Conservation (phyloP, 768 basidiomycete species). For the Nidularia sp. region DNA sequence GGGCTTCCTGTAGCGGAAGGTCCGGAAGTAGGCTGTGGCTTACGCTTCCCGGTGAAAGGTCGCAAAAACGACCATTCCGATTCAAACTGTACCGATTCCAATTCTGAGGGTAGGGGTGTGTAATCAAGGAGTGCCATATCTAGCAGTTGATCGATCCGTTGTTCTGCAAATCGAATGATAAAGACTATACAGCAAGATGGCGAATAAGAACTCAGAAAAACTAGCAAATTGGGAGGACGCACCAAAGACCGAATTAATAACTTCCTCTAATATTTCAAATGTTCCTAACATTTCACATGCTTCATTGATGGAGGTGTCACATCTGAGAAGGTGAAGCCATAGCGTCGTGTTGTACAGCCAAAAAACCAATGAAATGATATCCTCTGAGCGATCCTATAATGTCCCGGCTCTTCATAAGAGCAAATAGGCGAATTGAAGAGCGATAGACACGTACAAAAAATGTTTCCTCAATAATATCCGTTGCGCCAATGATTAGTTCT, state of each 20-base stretch:
- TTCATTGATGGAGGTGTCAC: conserved; percentile 73
- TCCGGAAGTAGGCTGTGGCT: conserved; percentile 17
- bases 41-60: conserved; percentile 66
- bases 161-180: conserved; percentile 89
- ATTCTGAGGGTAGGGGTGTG: conserved; percentile 69
- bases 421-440: conserved; percentile 3
- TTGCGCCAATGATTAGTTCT: conserved; percentile 86
- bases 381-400: conserved; percentile 72
- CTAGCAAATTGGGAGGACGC: conserved; percentile 5
- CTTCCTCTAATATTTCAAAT: conserved; percentile 84
- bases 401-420: conserved; percentile 3
- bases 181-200: conserved; percentile 56
- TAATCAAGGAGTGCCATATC: conserved; percentile 83
- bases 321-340: conserved; percentile 88
- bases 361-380: conserved; percentile 82
- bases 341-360: conserved; percentile 93
- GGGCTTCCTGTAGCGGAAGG: conserved; percentile 27
- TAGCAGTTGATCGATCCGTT: conserved; percentile 81
- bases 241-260: conserved; percentile 95
- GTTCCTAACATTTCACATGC: conserved; percentile 83
- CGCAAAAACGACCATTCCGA: conserved; percentile 92
- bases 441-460: conserved; percentile 70
- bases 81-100: conserved; percentile 87
- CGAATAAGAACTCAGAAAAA: conserved; percentile 5
- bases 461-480: conserved; percentile 87